Evolutionary conservation across 768 basidiomycete species (phyloP).

Genomic region (Russula griseocarnosa): DNA sequence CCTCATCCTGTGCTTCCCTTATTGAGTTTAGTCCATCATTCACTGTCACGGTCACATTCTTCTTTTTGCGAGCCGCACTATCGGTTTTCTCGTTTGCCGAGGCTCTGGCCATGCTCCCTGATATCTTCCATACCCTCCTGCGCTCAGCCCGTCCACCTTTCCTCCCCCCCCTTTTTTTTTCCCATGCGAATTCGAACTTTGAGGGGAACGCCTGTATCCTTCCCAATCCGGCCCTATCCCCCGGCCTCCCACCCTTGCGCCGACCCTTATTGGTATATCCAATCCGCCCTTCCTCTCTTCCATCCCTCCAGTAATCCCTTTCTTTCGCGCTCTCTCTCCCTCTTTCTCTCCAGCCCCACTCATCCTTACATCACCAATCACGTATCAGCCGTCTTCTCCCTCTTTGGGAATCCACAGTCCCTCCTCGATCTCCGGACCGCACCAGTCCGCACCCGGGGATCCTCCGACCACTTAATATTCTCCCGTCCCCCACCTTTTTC

Average conservation of each 20-base stretch:
- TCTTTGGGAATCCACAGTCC: not conserved
- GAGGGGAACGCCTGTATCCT: slow-evolving; percentile 21
- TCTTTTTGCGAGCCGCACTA: slow-evolving; percentile 11
- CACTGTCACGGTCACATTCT: slow-evolving; percentile 23
- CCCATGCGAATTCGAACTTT: slow-evolving; percentile 29
- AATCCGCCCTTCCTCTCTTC: slow-evolving; percentile 3
- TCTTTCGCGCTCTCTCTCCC: not conserved
- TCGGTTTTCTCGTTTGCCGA: slow-evolving; percentile 22
- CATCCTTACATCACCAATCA: not conserved
- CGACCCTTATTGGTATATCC: not conserved
- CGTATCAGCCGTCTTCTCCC: not conserved
- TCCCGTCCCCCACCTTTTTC: not conserved
- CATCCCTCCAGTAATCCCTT: slow-evolving; percentile 4
- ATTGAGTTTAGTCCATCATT: slow-evolving; percentile 23
- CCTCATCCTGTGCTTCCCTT: slow-evolving; percentile 28
- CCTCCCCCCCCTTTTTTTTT: slow-evolving; percentile 28
- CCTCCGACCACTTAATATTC: slow-evolving; percentile 1
- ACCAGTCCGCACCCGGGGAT: slow-evolving; percentile 8
- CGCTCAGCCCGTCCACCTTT: slow-evolving; percentile 24
- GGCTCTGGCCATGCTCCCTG: slow-evolving; percentile 15
- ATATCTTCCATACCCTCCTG: slow-evolving; percentile 15
- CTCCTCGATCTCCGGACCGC: slow-evolving; percentile 1
- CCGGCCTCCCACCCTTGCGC: slow-evolving; percentile 20
- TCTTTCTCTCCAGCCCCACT: too few species aligned
- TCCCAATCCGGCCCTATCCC: slow-evolving; percentile 18